Percentiles rank a stretch among this genome's conserved stretches.
Conservation (phyloP, 1,139 yeast genomes). For the Hansenula sp. region DNA sequence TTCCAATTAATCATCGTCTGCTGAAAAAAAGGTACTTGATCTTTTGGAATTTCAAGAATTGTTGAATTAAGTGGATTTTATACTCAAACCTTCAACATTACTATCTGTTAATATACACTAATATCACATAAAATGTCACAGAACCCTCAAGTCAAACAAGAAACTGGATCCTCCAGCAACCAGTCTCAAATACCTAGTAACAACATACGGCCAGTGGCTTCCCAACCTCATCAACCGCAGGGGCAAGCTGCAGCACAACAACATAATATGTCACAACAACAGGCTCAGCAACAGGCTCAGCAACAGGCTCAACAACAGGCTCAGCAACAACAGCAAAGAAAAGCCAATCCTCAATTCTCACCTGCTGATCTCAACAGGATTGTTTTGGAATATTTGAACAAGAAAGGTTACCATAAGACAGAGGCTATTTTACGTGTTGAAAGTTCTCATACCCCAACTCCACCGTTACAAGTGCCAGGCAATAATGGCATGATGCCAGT, state of each 20-base stretch:
- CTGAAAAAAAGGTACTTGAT: no score
- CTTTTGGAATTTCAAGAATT: no score
- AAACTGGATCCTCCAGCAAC: not conserved
- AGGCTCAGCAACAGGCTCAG: conserved; percentile 1
- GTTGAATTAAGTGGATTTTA: not conserved
- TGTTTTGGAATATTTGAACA: conserved; percentile 86
- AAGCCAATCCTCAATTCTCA: conserved; percentile 32
- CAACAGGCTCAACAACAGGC: conserved; percentile 7
- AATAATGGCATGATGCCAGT: conserved; percentile 21
- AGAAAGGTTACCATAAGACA: conserved; percentile 90
- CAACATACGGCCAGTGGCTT: conserved; percentile 5
- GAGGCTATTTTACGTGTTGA: conserved; percentile 94
- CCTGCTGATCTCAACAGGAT: conserved; percentile 86
- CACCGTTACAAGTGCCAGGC: conserved; percentile 41
- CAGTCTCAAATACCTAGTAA: not conserved
- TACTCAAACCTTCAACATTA: not conserved
- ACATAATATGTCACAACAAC: conserved; percentile 5
- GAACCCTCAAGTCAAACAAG: conserved; percentile 2
- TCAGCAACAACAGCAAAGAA: conserved; percentile 13
- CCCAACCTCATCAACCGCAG: conserved; percentile 5
- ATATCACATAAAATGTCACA: not conserved
- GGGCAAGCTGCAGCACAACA: conserved; percentile 6
- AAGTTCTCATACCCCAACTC: conserved; percentile 67
- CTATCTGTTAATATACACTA: not conserved
- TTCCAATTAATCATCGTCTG: no score